These are phyloP conservation scores for Psidium friedrichsthalianum DNA, from an alignment of 345 rosid species.

Conservation along the genomic window DNA sequence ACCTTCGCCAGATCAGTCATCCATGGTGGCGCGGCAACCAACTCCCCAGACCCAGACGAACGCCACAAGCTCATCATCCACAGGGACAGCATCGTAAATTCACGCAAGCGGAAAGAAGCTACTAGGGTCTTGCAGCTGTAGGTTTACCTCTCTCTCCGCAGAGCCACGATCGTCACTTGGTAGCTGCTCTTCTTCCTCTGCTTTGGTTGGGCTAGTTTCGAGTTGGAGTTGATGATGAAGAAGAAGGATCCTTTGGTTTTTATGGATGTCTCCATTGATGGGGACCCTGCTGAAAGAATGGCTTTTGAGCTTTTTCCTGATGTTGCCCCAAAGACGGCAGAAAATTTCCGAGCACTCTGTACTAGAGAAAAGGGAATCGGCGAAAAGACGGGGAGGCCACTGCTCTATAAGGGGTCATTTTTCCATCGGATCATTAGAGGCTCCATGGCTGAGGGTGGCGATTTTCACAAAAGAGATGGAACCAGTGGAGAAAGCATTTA, in stretches of 20 bases:
- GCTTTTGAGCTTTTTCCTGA: slow-evolving; percentile 90
- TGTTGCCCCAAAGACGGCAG: slow-evolving; percentile 75
- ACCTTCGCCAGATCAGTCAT: too few relatives aligned
- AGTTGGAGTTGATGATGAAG: slow-evolving; percentile 35
- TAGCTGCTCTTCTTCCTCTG: not conserved
- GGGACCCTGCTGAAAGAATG: slow-evolving; percentile 91
- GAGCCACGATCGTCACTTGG: not conserved
- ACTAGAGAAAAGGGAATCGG: slow-evolving; percentile 96
- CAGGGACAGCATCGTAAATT: not conserved
- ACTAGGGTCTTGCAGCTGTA: not conserved
- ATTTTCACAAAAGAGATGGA: too few relatives aligned
- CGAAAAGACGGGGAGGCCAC: slow-evolving; percentile 65
- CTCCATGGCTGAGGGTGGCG: slow-evolving; percentile 77
- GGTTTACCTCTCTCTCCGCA: not conserved
- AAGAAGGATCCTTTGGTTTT: slow-evolving; percentile 70
- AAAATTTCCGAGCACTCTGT: slow-evolving; percentile 91
- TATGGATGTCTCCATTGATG: slow-evolving; percentile 86
- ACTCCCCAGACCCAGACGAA: not conserved
- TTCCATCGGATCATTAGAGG: slow-evolving; percentile 79
- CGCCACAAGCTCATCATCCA: not conserved
- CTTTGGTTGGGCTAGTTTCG: slow-evolving; percentile 14
- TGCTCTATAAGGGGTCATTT: slow-evolving; percentile 94
- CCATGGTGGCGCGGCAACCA: too few relatives aligned
- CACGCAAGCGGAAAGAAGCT: not conserved
- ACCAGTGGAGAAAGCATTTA: too few relatives aligned